Evolutionary conservation across 2,329 filamentous ascomycete species (phyloP).

Genomic region (Xylariaceae sp.): DNA sequence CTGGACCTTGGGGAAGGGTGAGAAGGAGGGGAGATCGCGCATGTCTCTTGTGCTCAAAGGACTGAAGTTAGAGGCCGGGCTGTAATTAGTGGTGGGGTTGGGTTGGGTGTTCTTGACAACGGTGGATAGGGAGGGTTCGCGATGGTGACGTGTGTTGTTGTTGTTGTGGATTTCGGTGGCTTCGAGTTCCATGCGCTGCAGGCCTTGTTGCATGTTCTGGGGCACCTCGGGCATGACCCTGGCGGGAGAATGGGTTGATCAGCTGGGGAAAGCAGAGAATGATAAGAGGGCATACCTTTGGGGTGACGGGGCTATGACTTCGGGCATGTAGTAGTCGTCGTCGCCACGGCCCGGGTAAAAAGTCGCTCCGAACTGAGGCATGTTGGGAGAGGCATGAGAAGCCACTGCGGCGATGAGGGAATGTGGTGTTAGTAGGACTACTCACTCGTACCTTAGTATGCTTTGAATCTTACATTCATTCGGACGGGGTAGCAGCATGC

Average conservation of each 20-base stretch:
- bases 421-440: too few relatives aligned
- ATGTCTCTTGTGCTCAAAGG: conserved; percentile 42
- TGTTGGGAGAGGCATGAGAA: conserved; percentile 36
- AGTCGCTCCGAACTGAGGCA: conserved; percentile 50
- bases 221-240: conserved; percentile 95
- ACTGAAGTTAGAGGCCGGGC: conserved; percentile 33
- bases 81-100: conserved; percentile 31
- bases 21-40: conserved; percentile 70
- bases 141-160: conserved; percentile 35
- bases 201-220: conserved; percentile 91
- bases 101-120: conserved; percentile 31
- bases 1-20: conserved; percentile 82
- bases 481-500: too few relatives aligned
- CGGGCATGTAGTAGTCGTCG: conserved; percentile 60
- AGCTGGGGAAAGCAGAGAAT: background rate
- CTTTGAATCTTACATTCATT: too few relatives aligned
- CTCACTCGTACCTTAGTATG: too few relatives aligned
- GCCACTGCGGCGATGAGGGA: too few relatives aligned
- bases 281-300: conserved; percentile 46
- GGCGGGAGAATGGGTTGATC: too few relatives aligned
- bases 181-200: conserved; percentile 86
- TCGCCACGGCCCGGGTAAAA: conserved; percentile 56
- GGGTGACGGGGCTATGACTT: conserved; percentile 54
- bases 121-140: conserved; percentile 43
- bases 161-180: conserved; percentile 49